These are phyloP conservation scores for Achaetomiella virescens DNA, from an alignment of 495 filamentous ascomycete species.

Conservation along the genomic window DNA sequence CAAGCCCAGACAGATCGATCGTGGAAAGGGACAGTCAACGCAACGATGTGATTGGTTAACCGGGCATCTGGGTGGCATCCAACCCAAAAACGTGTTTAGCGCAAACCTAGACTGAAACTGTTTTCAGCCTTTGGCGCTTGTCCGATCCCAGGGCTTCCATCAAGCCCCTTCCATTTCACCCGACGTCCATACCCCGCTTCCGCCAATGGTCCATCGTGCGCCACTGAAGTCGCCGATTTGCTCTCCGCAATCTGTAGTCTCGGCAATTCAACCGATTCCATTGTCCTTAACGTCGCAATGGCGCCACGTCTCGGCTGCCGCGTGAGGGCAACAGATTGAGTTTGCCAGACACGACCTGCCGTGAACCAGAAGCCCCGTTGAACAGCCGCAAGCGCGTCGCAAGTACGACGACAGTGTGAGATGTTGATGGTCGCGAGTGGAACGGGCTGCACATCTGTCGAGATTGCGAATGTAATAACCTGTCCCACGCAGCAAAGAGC, in stretches of 20 bases:
- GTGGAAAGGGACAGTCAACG: not conserved
- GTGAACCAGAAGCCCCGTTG: conserved; percentile 6
- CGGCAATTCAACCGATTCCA: not conserved
- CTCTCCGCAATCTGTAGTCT: not conserved
- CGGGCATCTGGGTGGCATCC: not conserved
- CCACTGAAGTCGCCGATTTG: conserved; percentile 5
- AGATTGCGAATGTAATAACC: conserved; percentile 5
- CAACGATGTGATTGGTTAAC: conserved; percentile 7
- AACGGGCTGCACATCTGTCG: not conserved
- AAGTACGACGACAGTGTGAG: conserved; percentile 3
- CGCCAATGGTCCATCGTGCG: not conserved
- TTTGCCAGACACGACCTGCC: conserved; percentile 11
- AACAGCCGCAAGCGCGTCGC: conserved; percentile 3
- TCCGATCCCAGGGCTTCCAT: conserved; percentile 7
- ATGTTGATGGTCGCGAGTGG: conserved; percentile 2
- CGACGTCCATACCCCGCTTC: conserved; percentile 13
- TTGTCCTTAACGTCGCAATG: not conserved
- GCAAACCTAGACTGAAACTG: conserved; percentile 15
- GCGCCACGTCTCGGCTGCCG: conserved; percentile 1
- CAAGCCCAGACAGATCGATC: not conserved
- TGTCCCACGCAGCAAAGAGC: not conserved
- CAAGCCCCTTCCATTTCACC: conserved; percentile 19
- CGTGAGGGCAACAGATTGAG: not conserved
- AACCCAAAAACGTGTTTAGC: conserved; percentile 2
- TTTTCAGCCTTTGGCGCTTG: conserved; percentile 16